Percentiles rank a stretch among this genome's conserved stretches.
Evolutionary conservation across 176 grass and related monocot genomes (phyloP).

Genomic region (Bromus sterilis): DNA sequence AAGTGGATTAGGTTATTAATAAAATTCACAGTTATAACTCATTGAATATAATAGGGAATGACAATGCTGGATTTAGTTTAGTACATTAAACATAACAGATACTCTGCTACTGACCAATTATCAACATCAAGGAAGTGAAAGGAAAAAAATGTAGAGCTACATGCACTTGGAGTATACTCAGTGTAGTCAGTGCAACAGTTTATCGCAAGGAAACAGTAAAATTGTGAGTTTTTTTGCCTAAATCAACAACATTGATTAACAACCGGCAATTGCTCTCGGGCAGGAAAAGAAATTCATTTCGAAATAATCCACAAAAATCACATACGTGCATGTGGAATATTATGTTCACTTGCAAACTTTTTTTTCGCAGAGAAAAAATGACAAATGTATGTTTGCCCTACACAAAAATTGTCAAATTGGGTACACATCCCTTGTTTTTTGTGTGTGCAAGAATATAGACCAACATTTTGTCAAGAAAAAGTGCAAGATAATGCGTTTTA

Average conservation of each 20-base stretch:
- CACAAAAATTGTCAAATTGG: neutral
- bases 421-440: neutral
- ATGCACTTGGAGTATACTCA: neutral
- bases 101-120: neutral
- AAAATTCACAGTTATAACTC: neutral
- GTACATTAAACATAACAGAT: constrained; percentile 4
- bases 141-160: neutral
- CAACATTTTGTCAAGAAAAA: neutral
- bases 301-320: neutral
- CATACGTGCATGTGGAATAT: neutral
- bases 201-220: neutral
- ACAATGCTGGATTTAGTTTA: neutral
- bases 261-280: neutral
- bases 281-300: neutral
- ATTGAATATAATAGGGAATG: neutral
- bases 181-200: neutral
- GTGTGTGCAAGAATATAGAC: neutral
- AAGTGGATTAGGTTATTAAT: neutral
- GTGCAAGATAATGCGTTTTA: neutral
- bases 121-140: neutral
- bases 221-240: neutral
- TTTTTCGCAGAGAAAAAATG: neutral
- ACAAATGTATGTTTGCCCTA: neutral
- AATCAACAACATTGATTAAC: constrained; percentile 1
- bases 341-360: neutral